Evolutionary conservation across 2,329 filamentous ascomycete genomes (phyloP), one percentile per base, ranked within the genome.

Genomic region (Arthrobotrys megalospora): DNA sequence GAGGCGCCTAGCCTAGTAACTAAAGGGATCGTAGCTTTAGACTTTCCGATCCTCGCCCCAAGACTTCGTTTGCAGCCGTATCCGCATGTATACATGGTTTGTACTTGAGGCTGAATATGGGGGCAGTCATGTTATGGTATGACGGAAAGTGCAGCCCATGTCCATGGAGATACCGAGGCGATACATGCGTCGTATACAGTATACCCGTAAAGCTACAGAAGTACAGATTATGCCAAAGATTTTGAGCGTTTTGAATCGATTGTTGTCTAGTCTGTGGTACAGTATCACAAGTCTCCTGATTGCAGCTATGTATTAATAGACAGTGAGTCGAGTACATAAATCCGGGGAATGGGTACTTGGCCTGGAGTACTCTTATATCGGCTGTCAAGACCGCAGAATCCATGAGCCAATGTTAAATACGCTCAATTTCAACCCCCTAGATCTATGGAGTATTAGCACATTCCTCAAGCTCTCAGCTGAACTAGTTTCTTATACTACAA

Each of bases 231-330:
- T 8, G 10, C 16, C n/a, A 58, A 16, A 16, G 12, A 7, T 53
- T 21, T 16, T 16, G 28, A 34, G 41, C 24, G 24, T 24, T 14
- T 43, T 24, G 8, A 24, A 4, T 24, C 45, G 36, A 43, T 41
- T 60, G 19, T 43, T 24, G 34, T 60, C 12, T 24, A 14, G 34
- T 60, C 12, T 24, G 55, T 60, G 34, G 6, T 60, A 60, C 55
- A 24, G 55, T 60, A 6, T 14, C 21, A 60, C 55, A 41, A 7
- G 19, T 43, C 34, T 60, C 21, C 21, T 60, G 55, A n/a, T 43
- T n/a, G 36, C 43, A n/a, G 19, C 24, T 43, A 11, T 1, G n/a
- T 60, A 60, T 43, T 43, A 41, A 60, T 60, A 60, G 34, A 43
- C 7, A 14, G 16, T 43, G 16, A 24, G 16, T 34, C 34, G 19